phyloP scores from a whole-genome alignment of 139 green algal genomes.

The Chloropicon primus region DNA sequence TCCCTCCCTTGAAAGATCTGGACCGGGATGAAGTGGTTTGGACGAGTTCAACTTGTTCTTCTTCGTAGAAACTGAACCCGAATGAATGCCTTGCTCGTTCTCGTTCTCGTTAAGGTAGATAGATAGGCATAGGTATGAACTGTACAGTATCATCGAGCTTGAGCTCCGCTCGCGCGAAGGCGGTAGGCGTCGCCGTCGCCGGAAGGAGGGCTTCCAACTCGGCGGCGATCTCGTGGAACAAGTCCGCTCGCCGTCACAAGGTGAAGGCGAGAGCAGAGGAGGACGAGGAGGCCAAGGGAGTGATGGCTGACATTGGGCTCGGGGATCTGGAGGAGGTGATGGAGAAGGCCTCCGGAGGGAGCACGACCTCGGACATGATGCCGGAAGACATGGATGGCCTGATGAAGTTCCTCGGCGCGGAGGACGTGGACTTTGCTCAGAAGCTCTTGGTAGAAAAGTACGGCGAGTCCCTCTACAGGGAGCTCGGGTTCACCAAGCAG shows the following conservation, averaged over 20 bases:
- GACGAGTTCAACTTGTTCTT: no score
- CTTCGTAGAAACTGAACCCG: no score
- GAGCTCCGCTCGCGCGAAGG: no score
- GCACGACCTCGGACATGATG: background rate
- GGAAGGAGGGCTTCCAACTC: no score
- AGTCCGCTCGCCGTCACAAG: no score
- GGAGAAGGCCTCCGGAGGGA: slow-evolving; percentile 13
- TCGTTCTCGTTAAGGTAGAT: no score
- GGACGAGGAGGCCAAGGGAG: background rate
- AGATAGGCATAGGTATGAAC: no score
- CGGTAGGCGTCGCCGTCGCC: no score
- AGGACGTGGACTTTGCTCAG: background rate
- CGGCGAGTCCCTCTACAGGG: slow-evolving; percentile 11
- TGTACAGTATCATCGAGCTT: no score
- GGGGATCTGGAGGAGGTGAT: slow-evolving; percentile 17
- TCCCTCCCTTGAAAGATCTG: no score
- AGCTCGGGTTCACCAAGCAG: slow-evolving; percentile 10
- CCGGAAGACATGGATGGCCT: slow-evolving; percentile 6
- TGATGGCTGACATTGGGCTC: slow-evolving; percentile 13
- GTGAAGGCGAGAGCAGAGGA: background rate
- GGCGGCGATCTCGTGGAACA: background rate
- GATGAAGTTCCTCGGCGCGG: slow-evolving; percentile 7
- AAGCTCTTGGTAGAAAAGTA: slow-evolving; percentile 12
- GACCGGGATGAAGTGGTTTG: no score
- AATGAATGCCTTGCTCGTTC: no score